These are phyloP conservation scores for Conticribra weissflogii DNA, from an alignment of 108 stramenopile species.

Conservation along the genomic window DNA sequence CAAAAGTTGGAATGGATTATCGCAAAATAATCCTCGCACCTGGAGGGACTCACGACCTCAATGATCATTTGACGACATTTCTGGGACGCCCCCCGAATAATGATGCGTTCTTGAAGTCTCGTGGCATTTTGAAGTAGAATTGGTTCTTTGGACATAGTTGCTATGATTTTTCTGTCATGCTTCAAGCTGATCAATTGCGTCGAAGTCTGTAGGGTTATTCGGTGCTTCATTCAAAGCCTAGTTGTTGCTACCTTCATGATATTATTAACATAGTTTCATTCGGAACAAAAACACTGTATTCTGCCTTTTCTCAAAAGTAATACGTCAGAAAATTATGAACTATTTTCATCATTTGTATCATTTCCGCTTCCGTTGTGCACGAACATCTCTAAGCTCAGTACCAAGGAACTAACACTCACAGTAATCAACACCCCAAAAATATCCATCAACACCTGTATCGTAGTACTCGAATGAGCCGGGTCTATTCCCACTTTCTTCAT, in stretches of 20 bases:
- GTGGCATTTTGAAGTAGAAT: neutral
- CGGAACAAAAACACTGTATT: too few relatives aligned
- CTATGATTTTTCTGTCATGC: too few relatives aligned
- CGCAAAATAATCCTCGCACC: constrained; percentile 51
- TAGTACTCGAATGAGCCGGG: constrained; percentile 88
- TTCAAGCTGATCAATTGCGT: too few relatives aligned
- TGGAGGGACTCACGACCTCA: constrained; percentile 48
- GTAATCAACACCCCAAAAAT: constrained; percentile 89
- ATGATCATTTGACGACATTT: constrained; percentile 50
- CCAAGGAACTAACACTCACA: constrained; percentile 56
- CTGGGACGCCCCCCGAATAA: constrained; percentile 45
- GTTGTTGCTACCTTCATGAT: too few relatives aligned
- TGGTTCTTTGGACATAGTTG: too few relatives aligned
- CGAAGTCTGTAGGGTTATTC: too few relatives aligned
- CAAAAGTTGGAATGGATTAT: constrained; percentile 51
- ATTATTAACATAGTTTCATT: too few relatives aligned
- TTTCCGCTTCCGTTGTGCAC: constrained; percentile 14
- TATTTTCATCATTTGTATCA: too few relatives aligned
- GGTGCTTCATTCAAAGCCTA: too few relatives aligned
- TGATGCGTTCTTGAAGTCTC: constrained; percentile 46
- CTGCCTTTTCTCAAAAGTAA: too few relatives aligned
- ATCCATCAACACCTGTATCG: constrained; percentile 94
- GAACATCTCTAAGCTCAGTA: constrained; percentile 45
- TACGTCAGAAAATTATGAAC: too few relatives aligned
- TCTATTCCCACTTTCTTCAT: constrained; percentile 84